Evolutionary conservation across 805 yeast genomes (phyloP), one percentile per base, ranked within the genome.

Genomic region (Candida taoyuanica): DNA sequence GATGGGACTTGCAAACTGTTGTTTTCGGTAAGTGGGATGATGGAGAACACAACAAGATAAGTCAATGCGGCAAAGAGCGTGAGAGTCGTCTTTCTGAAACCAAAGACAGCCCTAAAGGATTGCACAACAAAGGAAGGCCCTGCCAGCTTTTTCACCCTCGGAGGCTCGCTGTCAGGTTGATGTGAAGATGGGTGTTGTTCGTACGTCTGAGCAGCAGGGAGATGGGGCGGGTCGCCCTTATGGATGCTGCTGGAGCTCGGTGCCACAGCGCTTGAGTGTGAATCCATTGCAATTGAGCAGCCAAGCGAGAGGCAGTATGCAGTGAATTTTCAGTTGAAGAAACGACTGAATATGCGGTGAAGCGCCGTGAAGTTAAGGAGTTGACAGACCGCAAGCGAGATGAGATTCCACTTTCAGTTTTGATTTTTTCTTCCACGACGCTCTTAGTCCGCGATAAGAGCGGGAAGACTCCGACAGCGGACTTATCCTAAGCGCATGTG

Each of bases 21-120:
- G 21, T 59, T 54, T 36, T 71, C 73, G 36, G 68, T 71, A 26
- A 55, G 49, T 13, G 53, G 48, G 13, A 70, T 65, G 4, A 73
- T 35, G 2, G 64, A 29, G 7, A 73, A 58, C 3, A 77, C 65
- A 5, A 59, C 37, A 1, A 70, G 36, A 36, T 74, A 67, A 0
- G 85, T 69, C 7, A 74, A 21, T 1, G 75, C 55, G 6, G 78
- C 72, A 36, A 81, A 56, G 3, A 78, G 47, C 7, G 87, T 76
- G 31, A 83, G 66, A 2, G 85, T 70, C 0, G 89, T 81, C 60
- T 83, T 83, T 44, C 91, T 62, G 62, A 82, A 83, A n/a, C 83
- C 78, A 56, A 81, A 78, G 1, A 73, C 58, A 5, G 79, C 67
- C 38, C 81, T 67, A 7, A 71, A 29, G 17, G 60, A 56, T 27